A percentile compares a stretch with the other conserved stretches of the same genome.
These are phyloP conservation scores for Linaria vulgaris DNA, from an alignment of 257 asterid species.

Conservation along the genomic window DNA sequence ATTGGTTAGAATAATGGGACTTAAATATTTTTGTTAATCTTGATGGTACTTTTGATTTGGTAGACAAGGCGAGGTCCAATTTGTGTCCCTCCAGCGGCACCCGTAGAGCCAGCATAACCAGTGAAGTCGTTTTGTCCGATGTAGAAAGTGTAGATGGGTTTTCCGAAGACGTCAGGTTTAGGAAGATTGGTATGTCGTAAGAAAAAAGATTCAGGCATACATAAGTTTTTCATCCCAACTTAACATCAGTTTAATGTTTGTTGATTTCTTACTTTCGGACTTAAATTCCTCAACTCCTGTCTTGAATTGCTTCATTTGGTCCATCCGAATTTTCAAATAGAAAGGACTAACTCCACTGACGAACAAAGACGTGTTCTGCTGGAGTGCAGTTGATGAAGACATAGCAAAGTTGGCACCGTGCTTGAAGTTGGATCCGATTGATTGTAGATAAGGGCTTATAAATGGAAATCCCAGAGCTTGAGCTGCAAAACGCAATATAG, in stretches of 20 bases:
- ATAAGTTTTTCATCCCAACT: not conserved
- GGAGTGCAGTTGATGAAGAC: conserved; percentile 50
- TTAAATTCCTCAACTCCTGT: conserved; percentile 37
- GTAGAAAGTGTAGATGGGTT: conserved; percentile 51
- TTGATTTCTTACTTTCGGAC: conserved; percentile 34
- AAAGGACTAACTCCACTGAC: conserved; percentile 63
- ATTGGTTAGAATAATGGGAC: not conserved
- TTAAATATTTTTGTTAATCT: conserved; percentile 37
- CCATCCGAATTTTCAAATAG: conserved; percentile 54
- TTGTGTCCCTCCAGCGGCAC: conserved; percentile 44
- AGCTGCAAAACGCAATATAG: too few species aligned
- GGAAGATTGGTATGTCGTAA: conserved; percentile 49
- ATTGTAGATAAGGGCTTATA: conserved; percentile 57
- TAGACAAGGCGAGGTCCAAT: conserved; percentile 43
- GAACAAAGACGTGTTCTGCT: conserved; percentile 51
- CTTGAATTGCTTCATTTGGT: conserved; percentile 57
- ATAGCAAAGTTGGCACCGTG: conserved; percentile 72
- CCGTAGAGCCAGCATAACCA: conserved; percentile 31
- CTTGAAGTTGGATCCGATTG: conserved; percentile 56
- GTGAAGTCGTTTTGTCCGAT: conserved; percentile 75
- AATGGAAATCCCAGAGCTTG: conserved; percentile 60
- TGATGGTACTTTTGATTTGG: conserved; percentile 46
- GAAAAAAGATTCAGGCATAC: not conserved
- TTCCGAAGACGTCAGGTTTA: conserved; percentile 45
- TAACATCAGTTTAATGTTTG: not conserved